Conservation (phyloP, 768 basidiomycete genomes). For the Dentipellis sp. region DNA sequence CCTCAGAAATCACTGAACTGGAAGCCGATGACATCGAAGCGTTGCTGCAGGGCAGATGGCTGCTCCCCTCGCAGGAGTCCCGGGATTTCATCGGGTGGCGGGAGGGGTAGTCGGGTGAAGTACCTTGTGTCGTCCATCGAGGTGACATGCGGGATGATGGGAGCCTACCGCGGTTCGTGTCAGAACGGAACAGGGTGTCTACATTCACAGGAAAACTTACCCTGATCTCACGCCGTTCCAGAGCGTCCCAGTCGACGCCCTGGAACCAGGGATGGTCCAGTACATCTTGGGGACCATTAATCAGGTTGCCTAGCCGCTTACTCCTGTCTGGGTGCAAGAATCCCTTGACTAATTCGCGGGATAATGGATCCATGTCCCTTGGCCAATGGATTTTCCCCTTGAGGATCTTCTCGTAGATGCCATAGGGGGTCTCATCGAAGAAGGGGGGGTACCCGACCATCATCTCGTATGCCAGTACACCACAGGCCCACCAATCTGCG, state of each 20-base stretch:
- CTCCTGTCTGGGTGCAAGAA: slow-evolving; percentile 89
- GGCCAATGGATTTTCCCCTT: slow-evolving; percentile 87
- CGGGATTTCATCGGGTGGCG: slow-evolving; percentile 69
- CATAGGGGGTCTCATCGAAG: slow-evolving; percentile 96
- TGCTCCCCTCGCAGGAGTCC: slow-evolving; percentile 45
- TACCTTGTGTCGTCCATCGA: slow-evolving; percentile 80
- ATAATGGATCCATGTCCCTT: slow-evolving; percentile 79
- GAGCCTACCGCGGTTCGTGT: slow-evolving; percentile 41
- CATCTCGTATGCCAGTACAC: slow-evolving; percentile 97
- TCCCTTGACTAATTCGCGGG: slow-evolving; percentile 78
- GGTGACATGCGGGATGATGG: slow-evolving; percentile 76
- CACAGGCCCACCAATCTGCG: slow-evolving; percentile 99
- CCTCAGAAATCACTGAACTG: slow-evolving; percentile 36
- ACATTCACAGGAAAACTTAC: slow-evolving; percentile 30
- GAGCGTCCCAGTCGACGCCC: slow-evolving; percentile 87
- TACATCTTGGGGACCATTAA: slow-evolving; percentile 85
- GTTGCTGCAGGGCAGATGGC: slow-evolving; percentile 35
- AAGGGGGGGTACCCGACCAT: slow-evolving; percentile 98
- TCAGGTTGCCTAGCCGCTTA: slow-evolving; percentile 88
- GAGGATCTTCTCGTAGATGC: slow-evolving; percentile 97
- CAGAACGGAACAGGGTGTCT: too few species aligned
- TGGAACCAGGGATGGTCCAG: slow-evolving; percentile 92
- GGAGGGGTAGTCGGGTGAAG: slow-evolving; percentile 74
- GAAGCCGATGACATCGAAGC: slow-evolving; percentile 58
- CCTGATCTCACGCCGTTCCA: slow-evolving; percentile 80